Conservation (phyloP, 805 yeast species). For the Starmerella sp. region DNA sequence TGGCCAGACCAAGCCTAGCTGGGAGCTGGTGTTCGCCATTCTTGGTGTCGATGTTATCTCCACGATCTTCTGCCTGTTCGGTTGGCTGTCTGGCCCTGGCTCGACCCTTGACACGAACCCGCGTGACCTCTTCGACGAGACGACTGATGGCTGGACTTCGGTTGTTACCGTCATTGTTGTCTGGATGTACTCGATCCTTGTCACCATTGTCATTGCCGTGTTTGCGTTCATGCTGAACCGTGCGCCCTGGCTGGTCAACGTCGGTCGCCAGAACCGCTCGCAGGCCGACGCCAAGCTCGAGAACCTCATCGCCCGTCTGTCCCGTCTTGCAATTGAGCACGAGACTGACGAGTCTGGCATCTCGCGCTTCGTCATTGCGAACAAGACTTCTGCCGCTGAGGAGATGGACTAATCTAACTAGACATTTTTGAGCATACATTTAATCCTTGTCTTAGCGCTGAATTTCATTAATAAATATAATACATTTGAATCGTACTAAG, state of each 20-base stretch:
- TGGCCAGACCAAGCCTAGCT: slow-evolving; percentile 97
- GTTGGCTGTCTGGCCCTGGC: slow-evolving; percentile 57
- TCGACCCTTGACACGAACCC: slow-evolving; percentile 27
- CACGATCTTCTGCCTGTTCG: slow-evolving; percentile 83
- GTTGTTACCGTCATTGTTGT: slow-evolving; percentile 85
- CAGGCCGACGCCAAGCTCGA: slow-evolving; percentile 29
- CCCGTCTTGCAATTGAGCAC: slow-evolving; percentile 32
- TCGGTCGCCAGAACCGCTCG: slow-evolving; percentile 29
- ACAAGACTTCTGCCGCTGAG: slow-evolving; percentile 29
- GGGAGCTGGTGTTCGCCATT: slow-evolving; percentile 95
- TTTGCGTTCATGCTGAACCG: slow-evolving; percentile 67
- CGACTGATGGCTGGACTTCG: slow-evolving; percentile 81
- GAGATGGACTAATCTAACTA: slow-evolving; percentile 25
- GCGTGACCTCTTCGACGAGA: slow-evolving; percentile 38
- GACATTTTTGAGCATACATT: slow-evolving; percentile 13
- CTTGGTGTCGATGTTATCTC: slow-evolving; percentile 82
- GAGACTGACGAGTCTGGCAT: slow-evolving; percentile 27
- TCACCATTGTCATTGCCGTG: slow-evolving; percentile 91
- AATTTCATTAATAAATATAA: neutral
- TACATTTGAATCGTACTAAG: neutral
- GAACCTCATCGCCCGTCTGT: slow-evolving; percentile 31
- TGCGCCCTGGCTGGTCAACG: slow-evolving; percentile 26
- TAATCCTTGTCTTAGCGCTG: slow-evolving; percentile 3
- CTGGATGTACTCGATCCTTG: slow-evolving; percentile 92
- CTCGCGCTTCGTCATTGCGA: slow-evolving; percentile 28